These are phyloP conservation scores for Skeletonema menzelii DNA, from an alignment of 108 stramenopile genomes.

Conservation along the genomic window DNA sequence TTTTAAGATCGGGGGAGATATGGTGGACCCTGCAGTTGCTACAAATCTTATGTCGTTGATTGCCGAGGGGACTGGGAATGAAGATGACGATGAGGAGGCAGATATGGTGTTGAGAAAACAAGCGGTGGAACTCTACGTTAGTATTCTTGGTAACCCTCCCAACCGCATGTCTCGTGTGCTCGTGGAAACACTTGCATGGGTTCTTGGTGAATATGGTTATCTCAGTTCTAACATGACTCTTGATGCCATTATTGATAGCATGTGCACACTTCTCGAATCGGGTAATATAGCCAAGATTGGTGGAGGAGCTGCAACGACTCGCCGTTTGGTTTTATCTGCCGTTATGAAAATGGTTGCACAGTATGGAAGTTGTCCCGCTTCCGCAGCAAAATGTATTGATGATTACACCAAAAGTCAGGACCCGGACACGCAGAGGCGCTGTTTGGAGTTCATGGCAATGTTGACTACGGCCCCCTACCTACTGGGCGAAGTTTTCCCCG, in stretches of 20 bases:
- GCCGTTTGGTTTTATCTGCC: conserved; percentile 84
- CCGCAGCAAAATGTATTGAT: conserved; percentile 84
- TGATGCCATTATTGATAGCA: conserved; percentile 67
- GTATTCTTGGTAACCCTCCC: conserved; percentile 69
- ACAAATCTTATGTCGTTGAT: conserved; percentile 94
- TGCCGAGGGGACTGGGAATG: conserved; percentile 95
- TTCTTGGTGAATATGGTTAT: conserved; percentile 97
- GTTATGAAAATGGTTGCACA: conserved; percentile 96
- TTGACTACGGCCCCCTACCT: conserved; percentile 74
- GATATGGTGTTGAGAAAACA: conserved; percentile 87
- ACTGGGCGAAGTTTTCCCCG: conserved; percentile 90
- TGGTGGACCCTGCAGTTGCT: conserved; percentile 90
- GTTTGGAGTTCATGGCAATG: conserved; percentile 89
- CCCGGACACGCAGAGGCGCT: conserved; percentile 90
- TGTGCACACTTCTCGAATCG: conserved; percentile 61
- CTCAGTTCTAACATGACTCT: conserved; percentile 66
- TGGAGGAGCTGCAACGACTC: conserved; percentile 64
- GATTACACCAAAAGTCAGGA: conserved; percentile 86
- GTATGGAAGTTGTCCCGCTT: conserved; percentile 83
- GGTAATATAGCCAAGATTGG: conserved; percentile 36
- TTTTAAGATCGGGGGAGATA: conserved; percentile 94
- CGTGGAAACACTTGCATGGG: conserved; percentile 96
- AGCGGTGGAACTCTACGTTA: conserved; percentile 91
- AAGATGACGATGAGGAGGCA: conserved; percentile 89
- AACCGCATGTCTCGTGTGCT: conserved; percentile 81